Evolutionary conservation across 805 yeast species (phyloP).

Genomic region (Candida qinlingensis): DNA sequence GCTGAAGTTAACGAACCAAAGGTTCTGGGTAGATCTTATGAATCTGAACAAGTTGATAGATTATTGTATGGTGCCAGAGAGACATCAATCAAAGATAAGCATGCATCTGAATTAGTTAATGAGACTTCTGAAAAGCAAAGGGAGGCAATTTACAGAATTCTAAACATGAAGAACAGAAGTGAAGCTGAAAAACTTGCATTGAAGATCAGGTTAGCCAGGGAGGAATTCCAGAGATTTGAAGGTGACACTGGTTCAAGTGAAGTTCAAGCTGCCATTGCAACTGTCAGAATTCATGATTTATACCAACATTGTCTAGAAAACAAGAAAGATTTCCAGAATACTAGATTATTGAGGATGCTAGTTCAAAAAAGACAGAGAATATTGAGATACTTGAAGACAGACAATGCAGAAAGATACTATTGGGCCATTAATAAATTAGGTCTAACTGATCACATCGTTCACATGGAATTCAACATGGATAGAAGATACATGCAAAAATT

Average conservation of each 20-base stretch:
- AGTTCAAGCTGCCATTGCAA: slow-evolving; percentile 89
- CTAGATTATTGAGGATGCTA: slow-evolving; percentile 68
- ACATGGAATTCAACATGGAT: slow-evolving; percentile 76
- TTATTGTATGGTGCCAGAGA: slow-evolving; percentile 73
- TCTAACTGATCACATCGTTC: slow-evolving; percentile 71
- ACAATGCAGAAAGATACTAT: slow-evolving; percentile 75
- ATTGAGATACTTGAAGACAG: slow-evolving; percentile 75
- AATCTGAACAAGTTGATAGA: slow-evolving; percentile 64
- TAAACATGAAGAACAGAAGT: slow-evolving; percentile 67
- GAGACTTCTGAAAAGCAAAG: slow-evolving; percentile 53
- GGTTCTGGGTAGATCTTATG: slow-evolving; percentile 55
- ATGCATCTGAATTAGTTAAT: slow-evolving; percentile 19
- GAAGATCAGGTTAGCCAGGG: slow-evolving; percentile 59
- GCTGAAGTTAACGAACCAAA: slow-evolving; percentile 63
- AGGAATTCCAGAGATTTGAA: slow-evolving; percentile 75
- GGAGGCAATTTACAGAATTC: slow-evolving; percentile 63
- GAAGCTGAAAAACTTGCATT: slow-evolving; percentile 50
- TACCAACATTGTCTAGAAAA: slow-evolving; percentile 66
- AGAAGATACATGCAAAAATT: slow-evolving; percentile 73
- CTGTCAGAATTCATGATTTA: slow-evolving; percentile 72
- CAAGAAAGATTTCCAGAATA: slow-evolving; percentile 68
- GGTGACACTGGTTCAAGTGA: slow-evolving; percentile 96
- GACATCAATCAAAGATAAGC: slow-evolving; percentile 37
- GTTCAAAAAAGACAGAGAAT: slow-evolving; percentile 88
- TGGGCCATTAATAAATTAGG: slow-evolving; percentile 87